Evolutionary conservation across 495 filamentous ascomycete genomes (phyloP).

Genomic region (Cercophora sp.): DNA sequence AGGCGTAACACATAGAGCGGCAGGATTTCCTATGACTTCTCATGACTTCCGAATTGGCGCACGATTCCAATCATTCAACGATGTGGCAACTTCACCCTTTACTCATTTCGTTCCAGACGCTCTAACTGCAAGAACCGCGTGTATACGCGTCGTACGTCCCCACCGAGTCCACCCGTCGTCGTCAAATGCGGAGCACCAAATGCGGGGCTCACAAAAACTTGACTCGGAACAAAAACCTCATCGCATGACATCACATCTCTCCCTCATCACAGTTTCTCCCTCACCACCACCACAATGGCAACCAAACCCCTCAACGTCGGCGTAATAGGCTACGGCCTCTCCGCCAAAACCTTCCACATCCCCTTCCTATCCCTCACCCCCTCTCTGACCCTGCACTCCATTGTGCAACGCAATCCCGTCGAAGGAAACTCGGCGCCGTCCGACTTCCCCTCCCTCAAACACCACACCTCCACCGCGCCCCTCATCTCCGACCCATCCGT

Average conservation of each 20-base stretch:
- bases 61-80: no score
- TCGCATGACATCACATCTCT: neutral
- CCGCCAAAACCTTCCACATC: slow-evolving; percentile 87
- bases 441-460: slow-evolving; percentile 64
- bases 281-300: slow-evolving; percentile 12
- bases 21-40: no score
- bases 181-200: no score
- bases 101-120: no score
- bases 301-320: slow-evolving; percentile 47
- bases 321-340: slow-evolving; percentile 59
- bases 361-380: slow-evolving; percentile 69
- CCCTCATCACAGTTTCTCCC: neutral
- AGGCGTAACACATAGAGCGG: no score
- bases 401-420: slow-evolving; percentile 63
- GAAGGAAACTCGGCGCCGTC: slow-evolving; percentile 58
- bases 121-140: no score
- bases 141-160: no score
- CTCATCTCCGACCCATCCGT: slow-evolving; percentile 62
- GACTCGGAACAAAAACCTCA: neutral
- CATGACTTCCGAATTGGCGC: no score
- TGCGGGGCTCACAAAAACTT: no score
- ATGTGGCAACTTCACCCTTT: no score
- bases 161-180: no score
- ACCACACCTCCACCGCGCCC: slow-evolving; percentile 57
- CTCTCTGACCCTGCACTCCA: slow-evolving; percentile 64